Percentiles rank a stretch among this genome's conserved stretches.
phyloP scores from a whole-genome alignment of 345 rosid genomes.

The Populus nigra region DNA sequence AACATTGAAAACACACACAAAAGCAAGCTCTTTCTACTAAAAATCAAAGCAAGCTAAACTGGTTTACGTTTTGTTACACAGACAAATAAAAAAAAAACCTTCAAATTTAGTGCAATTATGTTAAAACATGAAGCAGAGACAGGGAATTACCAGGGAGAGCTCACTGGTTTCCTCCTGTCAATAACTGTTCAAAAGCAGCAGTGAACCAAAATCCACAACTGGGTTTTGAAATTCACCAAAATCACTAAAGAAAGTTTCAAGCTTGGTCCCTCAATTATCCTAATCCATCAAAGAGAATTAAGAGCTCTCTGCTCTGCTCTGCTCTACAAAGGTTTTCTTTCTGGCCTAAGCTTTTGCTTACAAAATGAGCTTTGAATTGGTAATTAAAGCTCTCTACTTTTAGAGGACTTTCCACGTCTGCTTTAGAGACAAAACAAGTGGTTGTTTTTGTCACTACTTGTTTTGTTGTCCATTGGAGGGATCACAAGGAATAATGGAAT shows the following conservation, averaged over 20 bases:
- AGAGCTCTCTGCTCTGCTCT: neutral
- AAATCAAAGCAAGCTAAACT: neutral
- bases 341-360: constrained; percentile 36
- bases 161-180: constrained; percentile 16
- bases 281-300: constrained; percentile 20
- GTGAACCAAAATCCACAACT: constrained; percentile 22
- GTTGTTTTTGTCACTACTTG: constrained; percentile 57
- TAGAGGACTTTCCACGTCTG: constrained; percentile 39
- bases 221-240: constrained; percentile 30
- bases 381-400: constrained; percentile 35
- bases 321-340: neutral
- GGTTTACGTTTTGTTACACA: neutral
- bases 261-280: constrained; percentile 11
- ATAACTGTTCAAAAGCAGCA: constrained; percentile 18
- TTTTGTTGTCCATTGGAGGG: constrained; percentile 45
- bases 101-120: neutral
- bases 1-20: neutral
- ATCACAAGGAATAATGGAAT: constrained; percentile 62
- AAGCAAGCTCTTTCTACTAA: neutral
- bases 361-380: constrained; percentile 24
- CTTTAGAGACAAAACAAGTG: constrained; percentile 48
- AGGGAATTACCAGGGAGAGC: constrained; percentile 38
- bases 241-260: constrained; percentile 21
- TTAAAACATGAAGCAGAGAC: constrained; percentile 13
- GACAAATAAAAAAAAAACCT: neutral